phyloP scores from a whole-genome alignment of 495 filamentous ascomycete genomes.

The Neurospora sp. region DNA sequence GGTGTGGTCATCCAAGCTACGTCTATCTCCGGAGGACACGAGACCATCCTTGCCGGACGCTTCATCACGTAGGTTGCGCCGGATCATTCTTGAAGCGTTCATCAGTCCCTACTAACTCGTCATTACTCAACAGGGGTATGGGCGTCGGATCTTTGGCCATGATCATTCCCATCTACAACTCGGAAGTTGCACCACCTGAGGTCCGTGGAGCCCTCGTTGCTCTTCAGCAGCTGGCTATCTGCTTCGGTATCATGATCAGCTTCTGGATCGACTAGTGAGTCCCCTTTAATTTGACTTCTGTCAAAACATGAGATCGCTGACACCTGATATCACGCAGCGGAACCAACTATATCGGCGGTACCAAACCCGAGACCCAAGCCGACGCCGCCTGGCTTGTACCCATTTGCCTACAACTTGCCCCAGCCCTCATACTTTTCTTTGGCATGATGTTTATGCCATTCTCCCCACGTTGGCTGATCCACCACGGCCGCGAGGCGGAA shows the following conservation, averaged over 20 bases:
- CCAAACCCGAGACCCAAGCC: slow-evolving; percentile 44
- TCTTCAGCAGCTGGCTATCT: slow-evolving; percentile 72
- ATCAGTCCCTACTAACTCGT: neutral
- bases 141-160: slow-evolving; percentile 60
- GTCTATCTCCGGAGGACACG: slow-evolving; percentile 42
- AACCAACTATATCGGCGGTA: slow-evolving; percentile 71
- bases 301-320: slow-evolving; percentile 12
- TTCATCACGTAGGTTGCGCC: slow-evolving; percentile 50
- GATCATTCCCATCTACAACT: slow-evolving; percentile 61
- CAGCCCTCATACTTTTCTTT: slow-evolving; percentile 48
- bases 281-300: neutral
- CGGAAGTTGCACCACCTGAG: slow-evolving; percentile 52
- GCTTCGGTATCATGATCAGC: slow-evolving; percentile 70
- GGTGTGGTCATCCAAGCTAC: slow-evolving; percentile 67
- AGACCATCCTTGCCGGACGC: slow-evolving; percentile 60
- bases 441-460: slow-evolving; percentile 80
- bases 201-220: slow-evolving; percentile 63
- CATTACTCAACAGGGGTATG: slow-evolving; percentile 39
- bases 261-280: slow-evolving; percentile 72
- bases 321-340: slow-evolving; percentile 25
- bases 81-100: neutral
- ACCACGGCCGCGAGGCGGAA: slow-evolving; percentile 63
- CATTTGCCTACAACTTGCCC: slow-evolving; percentile 51
- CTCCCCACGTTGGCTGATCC: slow-evolving; percentile 69
- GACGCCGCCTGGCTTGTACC: slow-evolving; percentile 63